These are phyloP conservation scores for Tylopilus intermedius DNA, from an alignment of 768 basidiomycete species.

Conservation along the genomic window DNA sequence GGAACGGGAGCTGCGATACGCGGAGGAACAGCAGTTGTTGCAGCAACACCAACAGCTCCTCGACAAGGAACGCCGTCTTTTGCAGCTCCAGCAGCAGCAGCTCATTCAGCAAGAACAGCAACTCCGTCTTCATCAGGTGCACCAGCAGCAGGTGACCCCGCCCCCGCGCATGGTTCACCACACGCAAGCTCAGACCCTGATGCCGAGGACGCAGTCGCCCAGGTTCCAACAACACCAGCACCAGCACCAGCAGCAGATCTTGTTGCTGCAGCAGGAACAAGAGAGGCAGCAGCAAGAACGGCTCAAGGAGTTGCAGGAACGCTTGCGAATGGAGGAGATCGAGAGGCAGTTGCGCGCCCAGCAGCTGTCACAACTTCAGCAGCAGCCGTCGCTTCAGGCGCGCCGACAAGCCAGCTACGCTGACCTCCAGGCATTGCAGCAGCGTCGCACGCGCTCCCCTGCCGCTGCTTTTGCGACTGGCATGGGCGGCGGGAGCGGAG, in stretches of 20 bases:
- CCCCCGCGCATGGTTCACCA: constrained; percentile 63
- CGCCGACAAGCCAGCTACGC: constrained; percentile 40
- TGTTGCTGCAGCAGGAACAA: constrained; percentile 65
- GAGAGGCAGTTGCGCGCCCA: constrained; percentile 58
- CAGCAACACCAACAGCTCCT: constrained; percentile 36
- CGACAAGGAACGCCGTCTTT: constrained; percentile 37
- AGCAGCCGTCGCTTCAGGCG: constrained; percentile 36
- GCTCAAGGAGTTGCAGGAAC: constrained; percentile 58
- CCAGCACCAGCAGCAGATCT: constrained; percentile 67
- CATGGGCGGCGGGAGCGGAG: constrained; percentile 21
- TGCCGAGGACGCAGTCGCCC: constrained; percentile 69
- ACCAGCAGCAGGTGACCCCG: constrained; percentile 44
- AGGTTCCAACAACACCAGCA: constrained; percentile 73
- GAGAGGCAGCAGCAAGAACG: constrained; percentile 55
- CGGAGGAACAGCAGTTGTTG: constrained; percentile 33
- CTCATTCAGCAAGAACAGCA: constrained; percentile 33
- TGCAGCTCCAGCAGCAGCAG: constrained; percentile 43
- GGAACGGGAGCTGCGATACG: constrained; percentile 37
- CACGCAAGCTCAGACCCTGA: constrained; percentile 16
- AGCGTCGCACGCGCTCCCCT: constrained; percentile 49
- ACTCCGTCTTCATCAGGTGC: constrained; percentile 36
- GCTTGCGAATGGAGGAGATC: constrained; percentile 58
- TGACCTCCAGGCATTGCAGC: constrained; percentile 45
- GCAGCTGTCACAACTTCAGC: constrained; percentile 46
- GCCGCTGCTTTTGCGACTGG: constrained; percentile 30